Conservation (phyloP, 345 rosid species). For the Populus alba region DNA sequence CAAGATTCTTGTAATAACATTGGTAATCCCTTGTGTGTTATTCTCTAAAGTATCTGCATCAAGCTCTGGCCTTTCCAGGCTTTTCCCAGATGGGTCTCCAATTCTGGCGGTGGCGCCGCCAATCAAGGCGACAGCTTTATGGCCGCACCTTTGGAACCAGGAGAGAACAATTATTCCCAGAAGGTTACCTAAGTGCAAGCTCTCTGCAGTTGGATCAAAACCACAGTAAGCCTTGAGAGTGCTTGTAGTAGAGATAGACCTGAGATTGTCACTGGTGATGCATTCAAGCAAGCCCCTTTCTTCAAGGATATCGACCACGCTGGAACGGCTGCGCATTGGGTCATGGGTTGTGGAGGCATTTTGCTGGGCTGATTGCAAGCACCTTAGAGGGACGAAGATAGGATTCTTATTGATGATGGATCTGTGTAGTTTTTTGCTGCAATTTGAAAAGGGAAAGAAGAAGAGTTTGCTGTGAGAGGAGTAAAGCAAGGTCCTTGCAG, state of each 20-base stretch:
- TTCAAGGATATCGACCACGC: slow-evolving; percentile 67
- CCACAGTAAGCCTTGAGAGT: slow-evolving; percentile 79
- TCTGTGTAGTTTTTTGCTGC: slow-evolving; percentile 13
- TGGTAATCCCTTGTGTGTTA: slow-evolving; percentile 55
- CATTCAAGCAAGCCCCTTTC: slow-evolving; percentile 86
- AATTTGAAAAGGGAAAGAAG: slow-evolving; percentile 27
- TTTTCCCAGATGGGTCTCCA: slow-evolving; percentile 97
- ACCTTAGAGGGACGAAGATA: slow-evolving; percentile 25
- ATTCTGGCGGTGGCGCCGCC: slow-evolving; percentile 95
- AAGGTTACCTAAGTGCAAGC: slow-evolving; percentile 88
- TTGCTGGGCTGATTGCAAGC: slow-evolving; percentile 30
- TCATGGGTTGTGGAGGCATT: slow-evolving; percentile 12
- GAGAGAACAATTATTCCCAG: slow-evolving; percentile 88
- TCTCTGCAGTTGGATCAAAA: slow-evolving; percentile 94
- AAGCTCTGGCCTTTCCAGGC: slow-evolving; percentile 86
- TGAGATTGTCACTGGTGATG: slow-evolving; percentile 66
- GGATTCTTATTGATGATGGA: slow-evolving; percentile 19
- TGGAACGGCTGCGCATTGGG: slow-evolving; percentile 26
- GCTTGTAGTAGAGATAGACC: slow-evolving; percentile 49
- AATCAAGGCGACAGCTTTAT: slow-evolving; percentile 70
- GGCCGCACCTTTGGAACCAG: slow-evolving; percentile 93
- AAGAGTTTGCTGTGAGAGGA: slow-evolving; percentile 32
- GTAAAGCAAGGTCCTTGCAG: slow-evolving; percentile 35
- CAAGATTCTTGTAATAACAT: slow-evolving; percentile 46
- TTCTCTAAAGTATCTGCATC: slow-evolving; percentile 50